These are phyloP conservation scores for Geotrichum klebahnii DNA, from an alignment of 1,139 yeast species.

Conservation along the genomic window DNA sequence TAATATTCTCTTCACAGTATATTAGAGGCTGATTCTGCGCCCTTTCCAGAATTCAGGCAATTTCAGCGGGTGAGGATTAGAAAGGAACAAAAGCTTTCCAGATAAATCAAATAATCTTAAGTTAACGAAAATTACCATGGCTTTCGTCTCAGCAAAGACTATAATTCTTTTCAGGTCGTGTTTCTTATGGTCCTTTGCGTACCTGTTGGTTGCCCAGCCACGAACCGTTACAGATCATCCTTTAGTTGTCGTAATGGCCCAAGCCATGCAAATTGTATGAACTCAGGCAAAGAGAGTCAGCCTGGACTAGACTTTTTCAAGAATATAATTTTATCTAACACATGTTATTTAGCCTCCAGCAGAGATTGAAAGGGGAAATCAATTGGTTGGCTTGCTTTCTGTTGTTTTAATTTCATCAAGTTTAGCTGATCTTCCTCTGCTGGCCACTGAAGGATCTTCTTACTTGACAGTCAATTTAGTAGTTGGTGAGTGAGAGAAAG, in stretches of 20 bases:
- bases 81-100: no score
- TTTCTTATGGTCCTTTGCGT: slow-evolving; percentile 45
- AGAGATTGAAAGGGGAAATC: slow-evolving; percentile 40
- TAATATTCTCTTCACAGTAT: no score
- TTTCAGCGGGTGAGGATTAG: no score
- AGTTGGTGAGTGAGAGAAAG: slow-evolving; percentile 21
- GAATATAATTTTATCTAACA: background rate
- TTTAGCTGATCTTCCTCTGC: slow-evolving; percentile 33
- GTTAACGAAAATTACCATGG: slow-evolving; percentile 26
- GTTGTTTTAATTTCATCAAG: slow-evolving; percentile 40
- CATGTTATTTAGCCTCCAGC: slow-evolving; percentile 35
- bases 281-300: background rate
- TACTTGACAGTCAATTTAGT: slow-evolving; percentile 20
- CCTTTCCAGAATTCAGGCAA: no score
- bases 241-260: slow-evolving; percentile 51
- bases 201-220: slow-evolving; percentile 42
- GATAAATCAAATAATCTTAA: background rate
- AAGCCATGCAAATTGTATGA: slow-evolving; percentile 49
- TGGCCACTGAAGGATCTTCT: slow-evolving; percentile 20
- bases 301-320: background rate
- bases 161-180: slow-evolving; percentile 40
- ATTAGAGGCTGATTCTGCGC: no score
- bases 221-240: slow-evolving; percentile 40
- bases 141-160: slow-evolving; percentile 31
- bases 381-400: slow-evolving; percentile 47